phyloP scores from a whole-genome alignment of 2,329 filamentous ascomycete species.

The Ophiosphaerella herpotricha region DNA sequence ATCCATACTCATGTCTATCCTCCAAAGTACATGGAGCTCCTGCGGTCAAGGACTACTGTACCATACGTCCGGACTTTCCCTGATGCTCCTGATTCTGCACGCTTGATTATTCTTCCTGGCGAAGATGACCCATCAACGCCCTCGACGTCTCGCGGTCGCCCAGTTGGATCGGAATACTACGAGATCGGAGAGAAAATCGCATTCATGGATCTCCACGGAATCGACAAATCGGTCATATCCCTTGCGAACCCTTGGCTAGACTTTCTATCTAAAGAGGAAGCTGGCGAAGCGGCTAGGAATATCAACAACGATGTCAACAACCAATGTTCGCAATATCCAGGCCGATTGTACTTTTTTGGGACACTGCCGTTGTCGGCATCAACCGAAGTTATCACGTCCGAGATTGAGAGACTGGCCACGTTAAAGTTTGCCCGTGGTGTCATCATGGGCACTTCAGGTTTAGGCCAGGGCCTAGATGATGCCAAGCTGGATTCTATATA shows the following conservation, averaged over 20 bases:
- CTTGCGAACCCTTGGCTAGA: constrained; percentile 95
- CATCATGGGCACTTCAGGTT: constrained; percentile 82
- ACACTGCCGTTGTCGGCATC: constrained; percentile 77
- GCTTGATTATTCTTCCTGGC: constrained; percentile 68
- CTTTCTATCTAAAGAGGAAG: constrained; percentile 69
- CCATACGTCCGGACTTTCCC: constrained; percentile 72
- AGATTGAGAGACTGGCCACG: constrained; percentile 65
- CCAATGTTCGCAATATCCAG: constrained; percentile 69
- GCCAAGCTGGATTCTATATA: constrained; percentile 72
- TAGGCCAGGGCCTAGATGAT: constrained; percentile 83
- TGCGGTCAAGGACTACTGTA: constrained; percentile 63
- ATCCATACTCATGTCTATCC: constrained; percentile 69
- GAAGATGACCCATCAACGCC: constrained; percentile 59
- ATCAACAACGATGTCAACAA: constrained; percentile 79
- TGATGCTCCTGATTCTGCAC: constrained; percentile 57
- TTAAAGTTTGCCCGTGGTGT: constrained; percentile 79
- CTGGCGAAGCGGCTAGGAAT: constrained; percentile 64
- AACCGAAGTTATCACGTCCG: constrained; percentile 62
- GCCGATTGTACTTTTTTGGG: constrained; percentile 80
- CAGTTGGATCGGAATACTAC: constrained; percentile 82
- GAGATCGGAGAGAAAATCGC: constrained; percentile 77
- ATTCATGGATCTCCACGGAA: constrained; percentile 86
- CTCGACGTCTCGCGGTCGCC: constrained; percentile 69
- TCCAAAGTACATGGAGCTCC: constrained; percentile 62
- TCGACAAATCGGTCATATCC: constrained; percentile 82